Base-by-base conservation (phyloP, 2,329 filamentous ascomycete genomes). In the Calonectria leucothoes region DNA sequence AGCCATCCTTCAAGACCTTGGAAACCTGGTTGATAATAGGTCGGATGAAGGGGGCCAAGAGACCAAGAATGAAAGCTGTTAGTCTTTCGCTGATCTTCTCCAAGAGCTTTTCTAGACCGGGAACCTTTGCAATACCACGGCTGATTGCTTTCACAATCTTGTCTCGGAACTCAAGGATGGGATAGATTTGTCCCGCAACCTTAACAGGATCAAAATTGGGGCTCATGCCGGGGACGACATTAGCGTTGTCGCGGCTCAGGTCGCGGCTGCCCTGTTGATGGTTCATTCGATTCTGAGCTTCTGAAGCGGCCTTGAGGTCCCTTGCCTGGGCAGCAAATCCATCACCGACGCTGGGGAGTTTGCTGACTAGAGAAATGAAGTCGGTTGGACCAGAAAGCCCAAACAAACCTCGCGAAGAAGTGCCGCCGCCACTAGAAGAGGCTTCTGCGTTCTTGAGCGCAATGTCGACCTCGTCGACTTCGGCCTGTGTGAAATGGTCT, bases 31-130 rank as follows among this genome's bases (percentile, higher is more conserved):
- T 94, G 84, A 99, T 98, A 82, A 99, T 93, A 14, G 97, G 97
- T 70, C 95, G 92, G 74, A 99, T 91, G 83, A 97, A 98, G 0
- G 97, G 97, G 0, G 97, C 95, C 23, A 99, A 89, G 1, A 99
- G 90, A 7, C 95, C 96, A 74, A 99, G 90, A 65, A 99, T 91
- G 82, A 98, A 98, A 8, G 98, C 89, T 0, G 96, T 98, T 49
- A 99, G 88, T 1, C 94, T 96, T 86, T 99, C 97, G 70, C 94
- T 95, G 80, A 99, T 98, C 79, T 95, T 96, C 76, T 98, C 96
- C 27, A 98, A 92, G n/a, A 98, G 88, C 74, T 93, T 89, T 85
- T 98, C 95, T 5, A 99, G 89, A 0, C 96, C 96, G 0, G 97
- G 97, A 48, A 99, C 94, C 87, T 97, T 98, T 79, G 95, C 92